phyloP scores from a whole-genome alignment of 1,139 yeast species.

The Scheffersomyces lignicola region DNA sequence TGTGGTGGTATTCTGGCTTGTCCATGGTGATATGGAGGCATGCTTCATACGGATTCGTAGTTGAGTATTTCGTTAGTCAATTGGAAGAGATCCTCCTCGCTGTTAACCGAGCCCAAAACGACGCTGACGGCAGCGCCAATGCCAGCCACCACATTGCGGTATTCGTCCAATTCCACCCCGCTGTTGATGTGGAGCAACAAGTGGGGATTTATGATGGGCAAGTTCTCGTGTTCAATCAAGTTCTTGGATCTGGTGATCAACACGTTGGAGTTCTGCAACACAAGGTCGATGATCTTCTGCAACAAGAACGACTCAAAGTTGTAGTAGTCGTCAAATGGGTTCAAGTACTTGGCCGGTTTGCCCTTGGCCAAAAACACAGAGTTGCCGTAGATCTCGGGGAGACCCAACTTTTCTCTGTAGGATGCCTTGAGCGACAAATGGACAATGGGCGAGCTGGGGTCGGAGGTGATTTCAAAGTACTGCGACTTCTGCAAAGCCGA shows the following conservation, averaged over 20 bases:
- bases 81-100: slow-evolving; percentile 18
- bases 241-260: slow-evolving; percentile 70
- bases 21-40: no score
- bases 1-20: no score
- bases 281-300: slow-evolving; percentile 61
- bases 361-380: slow-evolving; percentile 39
- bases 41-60: no score
- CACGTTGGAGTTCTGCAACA: slow-evolving; percentile 51
- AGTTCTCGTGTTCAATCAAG: slow-evolving; percentile 70
- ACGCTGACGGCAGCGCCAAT: slow-evolving; percentile 18
- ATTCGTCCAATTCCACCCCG: slow-evolving; percentile 55
- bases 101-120: slow-evolving; percentile 17
- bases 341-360: slow-evolving; percentile 33
- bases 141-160: slow-evolving; percentile 25
- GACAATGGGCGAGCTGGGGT: slow-evolving; percentile 62
- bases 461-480: slow-evolving; percentile 56
- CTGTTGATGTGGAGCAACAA: slow-evolving; percentile 61
- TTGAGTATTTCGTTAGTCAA: slow-evolving; percentile 21
- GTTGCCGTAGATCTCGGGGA: slow-evolving; percentile 52
- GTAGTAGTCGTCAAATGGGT: slow-evolving; percentile 42
- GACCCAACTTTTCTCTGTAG: slow-evolving; percentile 40
- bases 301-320: slow-evolving; percentile 63
- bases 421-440: slow-evolving; percentile 55
- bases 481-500: slow-evolving; percentile 19
- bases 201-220: slow-evolving; percentile 71